Evolutionary conservation across 108 stramenopile species (phyloP).

Genomic region (Thalassiosira profunda): DNA sequence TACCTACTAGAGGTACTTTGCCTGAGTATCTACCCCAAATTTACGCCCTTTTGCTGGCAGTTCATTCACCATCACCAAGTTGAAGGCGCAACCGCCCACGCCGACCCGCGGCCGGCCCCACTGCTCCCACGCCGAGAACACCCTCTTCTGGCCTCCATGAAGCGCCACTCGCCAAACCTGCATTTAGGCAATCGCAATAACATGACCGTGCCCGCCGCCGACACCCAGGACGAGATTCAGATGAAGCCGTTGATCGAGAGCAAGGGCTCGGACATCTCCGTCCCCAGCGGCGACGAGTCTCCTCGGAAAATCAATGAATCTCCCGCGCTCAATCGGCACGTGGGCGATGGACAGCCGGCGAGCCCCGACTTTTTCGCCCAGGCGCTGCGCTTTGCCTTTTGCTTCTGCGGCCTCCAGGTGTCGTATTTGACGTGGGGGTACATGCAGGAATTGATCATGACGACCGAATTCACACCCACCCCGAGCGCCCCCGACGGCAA

Average conservation of each 20-base stretch:
- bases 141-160: too few relatives aligned
- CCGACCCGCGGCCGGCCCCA: too few relatives aligned
- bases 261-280: conserved; percentile 14
- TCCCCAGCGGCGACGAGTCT: conserved; percentile 23
- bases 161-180: too few relatives aligned
- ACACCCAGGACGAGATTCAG: background rate
- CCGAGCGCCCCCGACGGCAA: conserved; percentile 73
- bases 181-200: background rate
- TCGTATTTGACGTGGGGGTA: conserved; percentile 95
- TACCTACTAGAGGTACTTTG: too few relatives aligned
- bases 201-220: background rate
- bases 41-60: too few relatives aligned
- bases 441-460: conserved; percentile 98
- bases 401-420: conserved; percentile 73
- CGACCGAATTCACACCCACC: conserved; percentile 88
- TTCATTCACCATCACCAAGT: too few relatives aligned
- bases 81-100: too few relatives aligned
- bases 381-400: conserved; percentile 43
- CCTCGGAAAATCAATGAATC: conserved; percentile 10
- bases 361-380: conserved; percentile 14
- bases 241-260: conserved; percentile 11
- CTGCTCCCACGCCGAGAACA: too few relatives aligned
- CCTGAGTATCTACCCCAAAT: too few relatives aligned
- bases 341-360: background rate
- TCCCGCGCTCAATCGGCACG: background rate